Evolutionary conservation across 1,284 basidiomycete genomes (phyloP), one percentile per base, ranked within the genome.

Genomic region (Erythrobasidium hasegawianum): DNA sequence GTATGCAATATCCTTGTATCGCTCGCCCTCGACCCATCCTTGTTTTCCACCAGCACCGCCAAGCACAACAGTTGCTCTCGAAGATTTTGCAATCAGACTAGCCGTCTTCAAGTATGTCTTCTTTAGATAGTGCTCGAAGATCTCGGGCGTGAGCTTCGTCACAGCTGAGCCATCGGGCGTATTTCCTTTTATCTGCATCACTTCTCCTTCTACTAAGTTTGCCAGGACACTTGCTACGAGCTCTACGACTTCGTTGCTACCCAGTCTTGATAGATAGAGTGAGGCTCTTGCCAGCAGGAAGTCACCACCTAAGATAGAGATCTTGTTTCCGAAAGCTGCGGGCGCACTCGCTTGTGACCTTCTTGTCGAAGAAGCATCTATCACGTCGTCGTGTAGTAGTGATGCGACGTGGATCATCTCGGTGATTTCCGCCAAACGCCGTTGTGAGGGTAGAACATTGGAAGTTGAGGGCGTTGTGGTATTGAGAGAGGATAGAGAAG

Each of bases 391-490:
- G 76, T 98, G 96, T 16, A 99, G 81, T 7, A 96, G 82, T 0
- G 90, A 95, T 29, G 96, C 95, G 70, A 97, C 91, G 76, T 98
- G 94, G 69, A 99, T 92, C 92, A 98, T 97, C 78, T 99, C 96
- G 57, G 92, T 88, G 65, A 99, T 96, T 75, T 95, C 91, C 1
- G 95, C 95, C 24, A 99, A 84, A 29, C 95, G 86, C 24, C 88
- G 80, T 78, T 98, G 95, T 0, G 91, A 89, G 7, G 95, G 91
- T 8, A 97, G 83, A 58, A 83, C 69, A 47, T 57, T 58, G 26
- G 43, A 24, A 13, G 67, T 47, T 8, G 67, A 49, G 9, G 58
- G 50, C 47, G 70, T 61, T 38, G 60, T 62, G 29, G 70, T 40
- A 40, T 70, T 59, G 10, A 68, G 58, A 49, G 66, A 68, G 29